A percentile compares a stretch with the other conserved stretches of the same genome.
phyloP scores from a whole-genome alignment of 1,284 basidiomycete species.

The Fomes fomentarius region DNA sequence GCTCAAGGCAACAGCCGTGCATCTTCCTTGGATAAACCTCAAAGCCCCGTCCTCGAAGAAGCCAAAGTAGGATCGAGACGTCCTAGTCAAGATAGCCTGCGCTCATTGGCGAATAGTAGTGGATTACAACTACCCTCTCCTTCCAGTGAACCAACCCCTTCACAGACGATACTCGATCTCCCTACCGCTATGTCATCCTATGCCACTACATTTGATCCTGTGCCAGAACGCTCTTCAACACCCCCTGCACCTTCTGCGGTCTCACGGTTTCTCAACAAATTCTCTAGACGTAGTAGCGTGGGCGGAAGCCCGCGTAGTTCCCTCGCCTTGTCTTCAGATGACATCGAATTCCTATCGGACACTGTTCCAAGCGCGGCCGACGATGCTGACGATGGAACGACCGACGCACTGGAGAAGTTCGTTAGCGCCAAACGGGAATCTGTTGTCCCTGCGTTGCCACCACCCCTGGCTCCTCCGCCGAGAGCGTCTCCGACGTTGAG shows the following conservation, averaged over 20 bases:
- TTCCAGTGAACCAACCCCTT: neutral
- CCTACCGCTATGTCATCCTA: constrained; percentile 23
- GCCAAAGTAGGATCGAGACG: constrained; percentile 17
- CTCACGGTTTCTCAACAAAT: constrained; percentile 71
- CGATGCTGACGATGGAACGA: constrained; percentile 38
- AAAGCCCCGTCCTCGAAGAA: constrained; percentile 13
- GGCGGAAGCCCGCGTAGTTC: constrained; percentile 48
- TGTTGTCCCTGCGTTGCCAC: constrained; percentile 49
- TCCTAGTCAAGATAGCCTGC: constrained; percentile 27
- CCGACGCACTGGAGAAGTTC: constrained; percentile 32
- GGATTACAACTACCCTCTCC: constrained; percentile 12
- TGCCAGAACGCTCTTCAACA: constrained; percentile 21
- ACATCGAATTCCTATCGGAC: constrained; percentile 77
- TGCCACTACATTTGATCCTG: constrained; percentile 28
- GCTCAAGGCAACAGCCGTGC: constrained; percentile 1
- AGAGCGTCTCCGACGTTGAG: constrained; percentile 13
- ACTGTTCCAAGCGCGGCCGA: constrained; percentile 62
- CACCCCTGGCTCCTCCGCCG: constrained; percentile 19
- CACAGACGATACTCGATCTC: constrained; percentile 10
- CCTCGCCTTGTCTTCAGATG: constrained; percentile 67
- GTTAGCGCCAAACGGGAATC: constrained; percentile 43
- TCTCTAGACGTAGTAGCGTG: constrained; percentile 51
- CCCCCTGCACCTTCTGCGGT: constrained; percentile 51
- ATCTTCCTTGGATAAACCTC: constrained; percentile 17
- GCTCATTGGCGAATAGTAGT: constrained; percentile 10